Conservation (phyloP, 306 rosid genomes). For the Quercus robur region DNA sequence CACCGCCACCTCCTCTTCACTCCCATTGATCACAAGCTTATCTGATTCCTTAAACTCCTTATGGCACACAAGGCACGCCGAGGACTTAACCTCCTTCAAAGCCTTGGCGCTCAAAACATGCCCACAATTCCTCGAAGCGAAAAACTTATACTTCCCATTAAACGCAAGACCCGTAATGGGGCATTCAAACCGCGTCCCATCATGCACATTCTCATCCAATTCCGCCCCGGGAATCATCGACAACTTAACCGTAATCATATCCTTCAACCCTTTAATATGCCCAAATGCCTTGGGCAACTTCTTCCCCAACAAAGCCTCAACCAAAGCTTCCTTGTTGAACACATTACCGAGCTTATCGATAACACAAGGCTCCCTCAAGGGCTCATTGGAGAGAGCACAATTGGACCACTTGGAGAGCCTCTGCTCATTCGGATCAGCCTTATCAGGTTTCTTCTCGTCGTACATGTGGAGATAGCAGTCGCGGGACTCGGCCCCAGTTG, state of each 20-base stretch:
- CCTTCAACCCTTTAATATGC: constrained; percentile 79
- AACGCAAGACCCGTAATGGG: constrained; percentile 81
- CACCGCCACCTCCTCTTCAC: constrained; percentile 69
- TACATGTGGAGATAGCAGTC: constrained; percentile 96
- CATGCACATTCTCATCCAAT: not conserved
- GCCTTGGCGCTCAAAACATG: constrained; percentile 92
- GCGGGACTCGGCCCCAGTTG: constrained; percentile 95
- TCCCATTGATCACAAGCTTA: constrained; percentile 79
- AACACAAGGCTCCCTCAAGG: constrained; percentile 85
- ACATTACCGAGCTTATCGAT: constrained; percentile 78
- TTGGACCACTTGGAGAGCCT: constrained; percentile 83
- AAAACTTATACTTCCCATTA: constrained; percentile 79
- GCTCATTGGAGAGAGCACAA: constrained; percentile 76
- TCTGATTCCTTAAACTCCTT: constrained; percentile 50
- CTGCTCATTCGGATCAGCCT: constrained; percentile 87
- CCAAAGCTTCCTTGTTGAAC: constrained; percentile 78
- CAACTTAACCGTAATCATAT: constrained; percentile 64
- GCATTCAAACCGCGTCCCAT: constrained; percentile 60
- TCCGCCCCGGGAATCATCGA: constrained; percentile 40
- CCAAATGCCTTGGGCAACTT: constrained; percentile 89
- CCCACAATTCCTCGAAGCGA: constrained; percentile 76
- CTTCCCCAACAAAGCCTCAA: constrained; percentile 78
- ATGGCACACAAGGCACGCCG: constrained; percentile 72
- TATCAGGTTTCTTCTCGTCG: constrained; percentile 85
- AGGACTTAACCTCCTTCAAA: constrained; percentile 74